Evolutionary conservation across 768 basidiomycete species (phyloP), one percentile per base, ranked within the genome.

Genomic region (Glaciozyma antarctica): DNA sequence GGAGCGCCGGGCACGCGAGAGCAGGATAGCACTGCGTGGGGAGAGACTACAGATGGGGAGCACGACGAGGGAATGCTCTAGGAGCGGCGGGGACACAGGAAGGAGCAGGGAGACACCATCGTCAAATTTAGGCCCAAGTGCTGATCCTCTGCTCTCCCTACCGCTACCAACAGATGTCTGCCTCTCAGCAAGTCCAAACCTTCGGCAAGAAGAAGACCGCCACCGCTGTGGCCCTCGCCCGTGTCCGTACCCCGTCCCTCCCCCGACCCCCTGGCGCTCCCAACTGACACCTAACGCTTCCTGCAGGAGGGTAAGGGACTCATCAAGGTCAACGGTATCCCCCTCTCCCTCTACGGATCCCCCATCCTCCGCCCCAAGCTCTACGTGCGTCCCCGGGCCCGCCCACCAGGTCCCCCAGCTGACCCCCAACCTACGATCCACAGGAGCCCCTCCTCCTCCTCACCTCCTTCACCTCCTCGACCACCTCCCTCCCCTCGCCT

Each of bases 161-260:
- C 38, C 38, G 6, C 13, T 10, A 12, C 5, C 38, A 15, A 41
- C 53, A 55, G 53, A 70, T 70, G 69, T 70, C 69, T 57, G 58
- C 68, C 60, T 57, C 69, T 30, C 69, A 71, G 62, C 64, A 63
- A 81, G 94, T 98, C 73, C 94, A 97, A 78, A 94, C 90, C 70
- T 98, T 98, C 81, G 94, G 94, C 80, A 98, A 98, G 90, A 98
- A 98, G 87, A 97, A 97, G 94, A 97, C 94, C 76, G 93, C 94
- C 69, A 97, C 93, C 64, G 94, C 94, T 65, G 94, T 98, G 77
- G 88, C 86, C 30, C 53, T 54, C 53, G 53, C 78, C 90, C 93
- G 79, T 19, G 64, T 61, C 22, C n/a, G 38, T 55, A 34, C 17
- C 26, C 24, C 48, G 21, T 16, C n/a, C 15, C 10, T 49, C n/a